phyloP scores from a whole-genome alignment of 2,329 filamentous ascomycete species.

The Albifimbria verrucaria region DNA sequence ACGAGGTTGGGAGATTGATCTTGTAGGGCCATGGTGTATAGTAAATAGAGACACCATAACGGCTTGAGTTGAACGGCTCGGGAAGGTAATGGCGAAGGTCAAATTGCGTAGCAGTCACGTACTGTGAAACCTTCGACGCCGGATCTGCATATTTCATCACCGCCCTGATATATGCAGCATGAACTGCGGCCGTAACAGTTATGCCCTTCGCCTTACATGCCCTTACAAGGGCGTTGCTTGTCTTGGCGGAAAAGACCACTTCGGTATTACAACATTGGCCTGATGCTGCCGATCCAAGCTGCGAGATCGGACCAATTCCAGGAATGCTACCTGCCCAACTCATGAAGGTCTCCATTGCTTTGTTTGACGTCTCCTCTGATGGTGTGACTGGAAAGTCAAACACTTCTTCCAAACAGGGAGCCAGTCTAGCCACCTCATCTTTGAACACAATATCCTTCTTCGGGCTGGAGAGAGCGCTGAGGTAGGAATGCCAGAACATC shows the following conservation, averaged over 20 bases:
- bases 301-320: not conserved
- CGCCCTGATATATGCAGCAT: not conserved
- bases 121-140: constrained; percentile 10
- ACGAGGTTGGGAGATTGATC: constrained; percentile 3
- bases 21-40: constrained; percentile 7
- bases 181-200: not conserved
- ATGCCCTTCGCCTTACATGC: not conserved
- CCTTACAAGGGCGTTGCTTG: not conserved
- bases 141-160: not conserved
- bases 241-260: not conserved
- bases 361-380: not conserved
- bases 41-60: constrained; percentile 8
- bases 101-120: constrained; percentile 20
- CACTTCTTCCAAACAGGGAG: constrained; percentile 6
- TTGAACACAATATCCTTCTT: constrained; percentile 5
- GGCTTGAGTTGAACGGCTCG: constrained; percentile 13
- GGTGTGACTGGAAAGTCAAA: not conserved
- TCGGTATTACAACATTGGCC: not conserved
- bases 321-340: not conserved
- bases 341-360: not conserved
- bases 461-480: constrained; percentile 11
- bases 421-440: constrained; percentile 6
- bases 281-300: not conserved
- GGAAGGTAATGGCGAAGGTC: constrained; percentile 22
- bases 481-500: constrained; percentile 18